Evolutionary conservation across 2,329 filamentous ascomycete genomes (phyloP).

Genomic region (Cercospora brassicicola): DNA sequence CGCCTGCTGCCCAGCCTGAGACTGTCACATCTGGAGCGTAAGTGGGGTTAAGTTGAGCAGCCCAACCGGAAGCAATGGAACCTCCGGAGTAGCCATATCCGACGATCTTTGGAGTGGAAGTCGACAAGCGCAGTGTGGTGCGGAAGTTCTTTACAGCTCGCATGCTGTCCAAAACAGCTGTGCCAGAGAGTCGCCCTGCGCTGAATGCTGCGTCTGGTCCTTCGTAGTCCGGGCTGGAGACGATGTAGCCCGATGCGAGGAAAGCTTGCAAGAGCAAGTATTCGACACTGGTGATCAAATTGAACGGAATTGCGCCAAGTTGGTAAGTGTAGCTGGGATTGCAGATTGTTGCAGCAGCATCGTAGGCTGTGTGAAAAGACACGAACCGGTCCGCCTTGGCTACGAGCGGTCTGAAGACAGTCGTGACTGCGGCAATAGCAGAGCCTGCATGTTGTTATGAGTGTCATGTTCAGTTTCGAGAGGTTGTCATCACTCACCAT

Average conservation of each 20-base stretch:
- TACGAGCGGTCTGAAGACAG: slow-evolving; percentile 30
- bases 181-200: slow-evolving; percentile 44
- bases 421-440: slow-evolving; percentile 33
- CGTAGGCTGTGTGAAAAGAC: slow-evolving; percentile 35
- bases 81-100: slow-evolving; percentile 60
- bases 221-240: slow-evolving; percentile 48
- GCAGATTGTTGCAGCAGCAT: slow-evolving; percentile 42
- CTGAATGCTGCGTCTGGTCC: slow-evolving; percentile 34
- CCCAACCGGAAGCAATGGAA: slow-evolving; percentile 53
- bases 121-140: slow-evolving; percentile 31
- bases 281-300: slow-evolving; percentile 29
- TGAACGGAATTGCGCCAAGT: slow-evolving; percentile 26
- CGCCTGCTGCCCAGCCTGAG: slow-evolving; percentile 52
- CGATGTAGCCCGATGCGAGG: slow-evolving; percentile 31
- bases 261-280: slow-evolving; percentile 28
- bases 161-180: slow-evolving; percentile 46
- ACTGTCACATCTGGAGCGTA: slow-evolving; percentile 58
- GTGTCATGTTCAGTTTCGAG: background rate
- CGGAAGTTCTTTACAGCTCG: slow-evolving; percentile 42
- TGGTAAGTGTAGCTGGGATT: slow-evolving; percentile 44
- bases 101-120: slow-evolving; percentile 36
- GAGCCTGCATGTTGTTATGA: slow-evolving; percentile 15
- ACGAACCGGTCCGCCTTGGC: slow-evolving; percentile 33
- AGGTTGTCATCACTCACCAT: slow-evolving; percentile 13
- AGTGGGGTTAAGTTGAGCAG: slow-evolving; percentile 51